Evolutionary conservation across 2,329 filamentous ascomycete genomes (phyloP).

Genomic region (Arthrobotrys conoides): DNA sequence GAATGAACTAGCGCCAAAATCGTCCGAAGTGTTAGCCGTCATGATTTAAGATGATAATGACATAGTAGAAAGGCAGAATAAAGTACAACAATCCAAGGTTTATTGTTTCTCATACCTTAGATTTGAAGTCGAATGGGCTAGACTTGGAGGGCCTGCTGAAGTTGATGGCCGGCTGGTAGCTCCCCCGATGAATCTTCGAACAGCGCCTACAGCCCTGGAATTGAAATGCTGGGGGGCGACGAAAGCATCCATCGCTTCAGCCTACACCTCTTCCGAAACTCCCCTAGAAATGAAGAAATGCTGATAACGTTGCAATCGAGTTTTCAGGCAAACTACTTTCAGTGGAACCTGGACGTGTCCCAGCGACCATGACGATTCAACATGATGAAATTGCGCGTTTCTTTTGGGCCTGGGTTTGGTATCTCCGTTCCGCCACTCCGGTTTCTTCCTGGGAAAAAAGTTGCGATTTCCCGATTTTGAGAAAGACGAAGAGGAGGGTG

Average conservation of each 20-base stretch:
- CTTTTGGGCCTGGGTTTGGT: neutral
- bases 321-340: conserved; percentile 9
- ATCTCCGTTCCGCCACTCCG: conserved; percentile 1
- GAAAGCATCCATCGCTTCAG: conserved; percentile 51
- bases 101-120: conserved; percentile 32
- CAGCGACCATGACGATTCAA: conserved; percentile 26
- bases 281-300: neutral
- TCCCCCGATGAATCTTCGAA: conserved; percentile 56
- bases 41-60: neutral
- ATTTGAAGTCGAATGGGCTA: conserved; percentile 54
- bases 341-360: conserved; percentile 43
- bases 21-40: conserved; percentile 35
- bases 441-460: neutral
- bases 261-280: conserved; percentile 14
- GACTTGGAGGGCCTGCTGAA: conserved; percentile 48
- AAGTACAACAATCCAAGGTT: neutral
- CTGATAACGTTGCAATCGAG: conserved; percentile 17
- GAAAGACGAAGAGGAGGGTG: neutral
- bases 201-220: conserved; percentile 47
- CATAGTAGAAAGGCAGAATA: neutral
- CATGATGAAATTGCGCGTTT: conserved; percentile 47
- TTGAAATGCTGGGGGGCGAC: conserved; percentile 44
- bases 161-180: conserved; percentile 49
- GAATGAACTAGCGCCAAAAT: conserved; percentile 35
- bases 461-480: conserved; percentile 24